Evolutionary conservation across 768 basidiomycete genomes (phyloP).

Genomic region (Cystofilobasidium bisporidii): DNA sequence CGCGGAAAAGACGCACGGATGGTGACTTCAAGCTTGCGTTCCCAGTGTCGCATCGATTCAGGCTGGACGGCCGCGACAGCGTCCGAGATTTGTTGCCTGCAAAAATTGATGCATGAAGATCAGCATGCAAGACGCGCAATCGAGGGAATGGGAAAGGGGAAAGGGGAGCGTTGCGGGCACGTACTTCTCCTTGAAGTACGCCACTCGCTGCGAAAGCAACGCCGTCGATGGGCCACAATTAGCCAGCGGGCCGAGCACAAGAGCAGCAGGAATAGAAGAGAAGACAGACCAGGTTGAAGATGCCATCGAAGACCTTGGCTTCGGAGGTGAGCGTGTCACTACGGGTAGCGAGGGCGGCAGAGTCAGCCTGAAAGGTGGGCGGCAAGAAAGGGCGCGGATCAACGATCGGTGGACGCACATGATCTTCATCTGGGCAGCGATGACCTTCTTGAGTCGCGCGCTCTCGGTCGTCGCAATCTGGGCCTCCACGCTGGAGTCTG

Average conservation of each 20-base stretch:
- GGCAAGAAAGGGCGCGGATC: neutral
- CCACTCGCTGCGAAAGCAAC: neutral
- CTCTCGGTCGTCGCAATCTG: neutral
- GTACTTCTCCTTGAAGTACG: neutral
- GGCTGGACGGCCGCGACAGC: neutral
- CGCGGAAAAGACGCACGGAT: neutral
- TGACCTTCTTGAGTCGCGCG: neutral
- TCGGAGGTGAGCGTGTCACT: conserved; percentile 3
- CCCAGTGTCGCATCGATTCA: neutral
- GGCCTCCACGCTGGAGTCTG: neutral
- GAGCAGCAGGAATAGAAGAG: neutral
- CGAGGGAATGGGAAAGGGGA: too few relatives aligned
- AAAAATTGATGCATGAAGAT: neutral
- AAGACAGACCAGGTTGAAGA: neutral
- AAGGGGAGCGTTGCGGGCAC: neutral
- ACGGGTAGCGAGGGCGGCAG: neutral
- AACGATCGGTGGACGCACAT: neutral
- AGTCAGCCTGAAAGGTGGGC: too few relatives aligned
- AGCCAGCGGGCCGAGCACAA: too few relatives aligned
- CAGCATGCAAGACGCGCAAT: neutral
- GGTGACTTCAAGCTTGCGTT: neutral
- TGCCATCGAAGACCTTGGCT: neutral
- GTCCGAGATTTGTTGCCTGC: conserved; percentile 11
- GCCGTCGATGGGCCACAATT: too few relatives aligned
- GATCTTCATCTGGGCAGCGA: neutral